Conservation (phyloP, 106 monocot species). For the Posidonia australis region DNA sequence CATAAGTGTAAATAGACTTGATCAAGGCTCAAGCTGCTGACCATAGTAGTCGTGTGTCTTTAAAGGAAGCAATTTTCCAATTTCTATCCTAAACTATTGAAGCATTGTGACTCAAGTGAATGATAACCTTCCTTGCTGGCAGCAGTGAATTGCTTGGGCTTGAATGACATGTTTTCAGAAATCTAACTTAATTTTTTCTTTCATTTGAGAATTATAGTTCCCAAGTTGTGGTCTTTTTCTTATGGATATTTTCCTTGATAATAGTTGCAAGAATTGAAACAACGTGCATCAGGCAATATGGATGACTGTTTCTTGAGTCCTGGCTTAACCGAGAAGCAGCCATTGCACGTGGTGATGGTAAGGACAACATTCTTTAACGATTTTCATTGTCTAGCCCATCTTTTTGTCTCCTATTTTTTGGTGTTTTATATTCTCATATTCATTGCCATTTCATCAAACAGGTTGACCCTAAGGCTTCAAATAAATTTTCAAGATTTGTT, state of each 20-base stretch:
- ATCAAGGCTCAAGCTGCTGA: background rate
- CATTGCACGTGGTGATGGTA: slow-evolving; percentile 96
- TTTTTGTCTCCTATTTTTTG: background rate
- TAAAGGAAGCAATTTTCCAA: background rate
- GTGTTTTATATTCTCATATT: background rate
- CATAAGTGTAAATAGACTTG: too few relatives aligned
- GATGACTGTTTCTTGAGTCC: slow-evolving; percentile 59
- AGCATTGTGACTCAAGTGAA: background rate
- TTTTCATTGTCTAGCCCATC: too few relatives aligned
- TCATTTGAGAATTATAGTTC: background rate
- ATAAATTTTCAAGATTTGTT: slow-evolving; percentile 59
- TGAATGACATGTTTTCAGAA: background rate
- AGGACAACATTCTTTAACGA: slow-evolving; percentile 9
- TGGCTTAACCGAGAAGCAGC: slow-evolving; percentile 85
- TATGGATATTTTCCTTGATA: slow-evolving; percentile 39
- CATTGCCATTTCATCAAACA: background rate
- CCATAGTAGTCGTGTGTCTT: background rate
- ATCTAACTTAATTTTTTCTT: background rate
- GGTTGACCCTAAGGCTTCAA: slow-evolving; percentile 89
- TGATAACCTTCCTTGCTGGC: too few relatives aligned
- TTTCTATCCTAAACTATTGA: background rate
- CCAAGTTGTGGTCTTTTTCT: background rate
- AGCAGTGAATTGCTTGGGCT: background rate
- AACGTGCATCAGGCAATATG: slow-evolving; percentile 62
- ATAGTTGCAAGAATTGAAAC: slow-evolving; percentile 99